Evolutionary conservation across 352 stramenopile species (phyloP), one percentile per base, ranked within the genome.

Genomic region (Heterotrichella gracilis): DNA sequence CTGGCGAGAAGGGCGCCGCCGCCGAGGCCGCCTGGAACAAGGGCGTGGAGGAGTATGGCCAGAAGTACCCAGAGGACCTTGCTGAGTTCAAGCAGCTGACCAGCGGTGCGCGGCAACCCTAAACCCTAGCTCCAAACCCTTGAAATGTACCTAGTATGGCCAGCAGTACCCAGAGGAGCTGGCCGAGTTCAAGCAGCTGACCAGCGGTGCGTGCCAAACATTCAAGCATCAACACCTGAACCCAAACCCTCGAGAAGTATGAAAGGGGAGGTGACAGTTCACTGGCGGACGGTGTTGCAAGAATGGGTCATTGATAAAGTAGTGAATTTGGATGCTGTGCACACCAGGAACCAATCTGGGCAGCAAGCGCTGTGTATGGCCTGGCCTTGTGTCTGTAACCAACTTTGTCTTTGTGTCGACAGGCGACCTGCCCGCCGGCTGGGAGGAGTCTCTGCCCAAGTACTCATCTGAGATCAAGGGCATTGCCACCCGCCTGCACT

Each of bases 41-140:
- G 22, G 80, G 88, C 41, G 94, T 95, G 73, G 79, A 78, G 13
- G 75, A 85, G 72, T 99, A 97, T 80, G 77, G 82, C 63, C 75
- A 75, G 1, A 79, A 78, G 39, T 78, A 91, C 81, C 91, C 92
- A 2, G 86, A 92, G 63, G 81, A 94, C 69, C 87, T 87, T 2
- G 78, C 81, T 21, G 90, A 99, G 75, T 89, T 95, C 73, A 80
- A 84, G 71, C 85, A 91, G 71, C 84, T 91, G 42, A 92, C 95
- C 72, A 80, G 80, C 25, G 81, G 84, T 42, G 82, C 93, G 75
- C 76, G 13, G 39, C 39, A n/a, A n/a, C n/a, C n/a, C n/a, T n/a
- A n/a, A n/a, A n/a, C n/a, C n/a, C n/a, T n/a, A n/a, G n/a, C n/a
- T n/a, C n/a, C n/a, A n/a, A n/a, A n/a, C n/a, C n/a, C n/a, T n/a